Evolutionary conservation across 2,329 filamentous ascomycete species (phyloP).

Genomic region (Westerdykella aurantiaca): DNA sequence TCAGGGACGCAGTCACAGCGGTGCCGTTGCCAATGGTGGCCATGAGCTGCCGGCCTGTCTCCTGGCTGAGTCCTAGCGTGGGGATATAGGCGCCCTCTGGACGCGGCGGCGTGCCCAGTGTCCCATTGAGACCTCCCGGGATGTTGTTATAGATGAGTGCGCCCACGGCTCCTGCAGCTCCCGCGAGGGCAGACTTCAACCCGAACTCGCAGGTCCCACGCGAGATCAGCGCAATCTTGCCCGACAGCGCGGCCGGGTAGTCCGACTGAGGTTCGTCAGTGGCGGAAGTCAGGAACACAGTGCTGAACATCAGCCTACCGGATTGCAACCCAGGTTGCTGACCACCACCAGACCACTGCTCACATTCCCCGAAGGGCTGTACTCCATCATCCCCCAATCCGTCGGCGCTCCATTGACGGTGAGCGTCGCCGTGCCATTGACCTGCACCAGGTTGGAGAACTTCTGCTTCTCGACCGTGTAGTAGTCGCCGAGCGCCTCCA

Average conservation of each 20-base stretch:
- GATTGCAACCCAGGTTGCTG: constrained; percentile 26
- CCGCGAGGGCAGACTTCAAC: constrained; percentile 62
- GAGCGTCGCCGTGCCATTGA: constrained; percentile 17
- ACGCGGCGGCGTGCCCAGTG: constrained; percentile 57
- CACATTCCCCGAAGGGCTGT: constrained; percentile 24
- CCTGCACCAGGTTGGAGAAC: constrained; percentile 18
- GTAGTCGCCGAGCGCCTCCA: constrained; percentile 28
- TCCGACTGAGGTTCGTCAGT: constrained; percentile 41
- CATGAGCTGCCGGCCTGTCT: constrained; percentile 54
- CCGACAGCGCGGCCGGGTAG: constrained; percentile 54
- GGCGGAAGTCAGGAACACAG: background rate
- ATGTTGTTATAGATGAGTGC: constrained; percentile 72
- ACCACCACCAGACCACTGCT: constrained; percentile 23
- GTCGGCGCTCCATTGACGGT: constrained; percentile 11
- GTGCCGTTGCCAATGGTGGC: constrained; percentile 47
- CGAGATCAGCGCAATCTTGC: constrained; percentile 64
- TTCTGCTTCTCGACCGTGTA: constrained; percentile 34
- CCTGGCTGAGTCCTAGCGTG: constrained; percentile 60
- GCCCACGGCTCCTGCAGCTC: constrained; percentile 62
- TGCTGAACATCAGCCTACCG: constrained; percentile 11
- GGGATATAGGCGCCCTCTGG: constrained; percentile 54
- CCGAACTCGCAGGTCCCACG: constrained; percentile 69
- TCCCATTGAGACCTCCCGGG: constrained; percentile 53
- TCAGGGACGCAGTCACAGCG: constrained; percentile 34
- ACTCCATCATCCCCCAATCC: constrained; percentile 9